Evolutionary conservation across 164 flowering plant genomes (phyloP).

Genomic region (Magnolia kwangsiensis): DNA sequence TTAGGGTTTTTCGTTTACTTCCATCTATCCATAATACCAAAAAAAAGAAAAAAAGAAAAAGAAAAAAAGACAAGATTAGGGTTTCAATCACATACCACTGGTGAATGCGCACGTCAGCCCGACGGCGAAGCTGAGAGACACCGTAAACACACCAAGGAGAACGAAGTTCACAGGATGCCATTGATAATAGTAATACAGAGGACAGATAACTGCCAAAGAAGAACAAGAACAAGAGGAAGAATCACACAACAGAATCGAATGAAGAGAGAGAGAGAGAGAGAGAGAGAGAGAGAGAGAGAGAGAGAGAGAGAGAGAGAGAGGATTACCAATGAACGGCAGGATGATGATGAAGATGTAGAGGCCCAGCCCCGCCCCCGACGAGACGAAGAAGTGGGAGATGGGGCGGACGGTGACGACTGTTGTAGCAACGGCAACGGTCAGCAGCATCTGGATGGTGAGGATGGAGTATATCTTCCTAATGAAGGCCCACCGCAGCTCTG

Average conservation of each 20-base stretch:
- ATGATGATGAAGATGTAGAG: slow-evolving; percentile 42
- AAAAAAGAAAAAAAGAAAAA: background rate
- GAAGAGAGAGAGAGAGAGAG: background rate
- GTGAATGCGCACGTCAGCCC: slow-evolving; percentile 69
- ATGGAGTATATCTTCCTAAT: slow-evolving; percentile 68
- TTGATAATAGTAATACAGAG: slow-evolving; percentile 43
- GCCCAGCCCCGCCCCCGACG: slow-evolving; percentile 40
- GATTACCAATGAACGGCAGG: slow-evolving; percentile 46
- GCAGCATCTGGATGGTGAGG: slow-evolving; percentile 49
- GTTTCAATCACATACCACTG: slow-evolving; percentile 32
- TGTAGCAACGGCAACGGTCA: slow-evolving; percentile 59
- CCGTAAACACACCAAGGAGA: slow-evolving; percentile 59
- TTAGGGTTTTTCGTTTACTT: background rate
- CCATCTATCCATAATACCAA: background rate
- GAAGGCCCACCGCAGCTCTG: slow-evolving; percentile 72
- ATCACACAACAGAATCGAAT: background rate
- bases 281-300: background rate
- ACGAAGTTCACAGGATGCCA: slow-evolving; percentile 58
- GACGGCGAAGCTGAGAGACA: slow-evolving; percentile 39
- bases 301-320: background rate
- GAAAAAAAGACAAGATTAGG: background rate
- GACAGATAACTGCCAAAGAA: slow-evolving; percentile 45
- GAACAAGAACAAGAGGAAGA: background rate
- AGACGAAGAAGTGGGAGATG: slow-evolving; percentile 37
- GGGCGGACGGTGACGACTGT: slow-evolving; percentile 36